phyloP scores from a whole-genome alignment of 176 grass and related monocot species.

The Carex myosuroides region DNA sequence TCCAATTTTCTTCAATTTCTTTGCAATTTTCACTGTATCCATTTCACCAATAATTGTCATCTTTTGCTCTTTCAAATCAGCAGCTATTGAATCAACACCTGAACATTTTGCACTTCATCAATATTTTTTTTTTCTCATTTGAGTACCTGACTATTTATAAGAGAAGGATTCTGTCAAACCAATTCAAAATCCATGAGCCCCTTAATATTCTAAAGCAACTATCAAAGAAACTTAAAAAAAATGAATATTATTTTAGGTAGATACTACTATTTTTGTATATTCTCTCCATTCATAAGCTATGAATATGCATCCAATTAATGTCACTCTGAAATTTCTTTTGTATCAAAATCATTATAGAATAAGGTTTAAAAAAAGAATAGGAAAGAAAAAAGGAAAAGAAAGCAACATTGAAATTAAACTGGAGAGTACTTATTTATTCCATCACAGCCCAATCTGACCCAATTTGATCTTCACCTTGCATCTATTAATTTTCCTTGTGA shows the following conservation, averaged over 20 bases:
- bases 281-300: background rate
- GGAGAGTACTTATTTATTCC: background rate
- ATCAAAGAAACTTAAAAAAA: background rate
- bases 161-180: background rate
- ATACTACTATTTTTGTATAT: background rate
- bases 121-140: background rate
- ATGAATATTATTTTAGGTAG: background rate
- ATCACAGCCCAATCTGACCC: background rate
- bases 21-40: constrained; percentile 78
- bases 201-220: background rate
- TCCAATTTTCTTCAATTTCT: constrained; percentile 83
- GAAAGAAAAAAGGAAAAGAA: background rate
- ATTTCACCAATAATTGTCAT: constrained; percentile 82
- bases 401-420: background rate
- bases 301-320: background rate
- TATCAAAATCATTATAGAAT: background rate
- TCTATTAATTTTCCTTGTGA: constrained; percentile 17
- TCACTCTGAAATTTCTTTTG: background rate
- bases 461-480: background rate
- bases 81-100: constrained; percentile 91
- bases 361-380: background rate
- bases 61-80: constrained; percentile 87
- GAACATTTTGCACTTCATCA: constrained; percentile 6
- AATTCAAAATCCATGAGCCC: background rate
- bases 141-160: background rate